These are phyloP conservation scores for Letharia columbiana DNA, from an alignment of 495 filamentous ascomycete genomes.

Conservation along the genomic window DNA sequence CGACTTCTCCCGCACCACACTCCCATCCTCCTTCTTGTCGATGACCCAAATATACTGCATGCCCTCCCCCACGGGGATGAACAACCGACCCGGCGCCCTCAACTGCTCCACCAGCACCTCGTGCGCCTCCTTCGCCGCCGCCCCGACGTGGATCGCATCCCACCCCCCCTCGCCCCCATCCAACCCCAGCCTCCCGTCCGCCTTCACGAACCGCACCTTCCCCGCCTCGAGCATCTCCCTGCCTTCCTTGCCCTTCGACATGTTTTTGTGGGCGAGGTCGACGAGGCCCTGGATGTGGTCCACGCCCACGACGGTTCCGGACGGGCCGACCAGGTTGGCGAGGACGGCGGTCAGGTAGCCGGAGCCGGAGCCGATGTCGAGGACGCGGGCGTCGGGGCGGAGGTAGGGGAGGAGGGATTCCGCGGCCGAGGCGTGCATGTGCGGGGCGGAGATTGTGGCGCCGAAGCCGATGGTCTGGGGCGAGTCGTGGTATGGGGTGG, in stretches of 20 bases:
- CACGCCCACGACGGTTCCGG: slow-evolving; percentile 64
- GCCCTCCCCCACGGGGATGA: slow-evolving; percentile 70
- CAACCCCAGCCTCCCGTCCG: slow-evolving; percentile 73
- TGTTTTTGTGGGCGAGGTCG: slow-evolving; percentile 64
- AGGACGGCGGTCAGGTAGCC: slow-evolving; percentile 90
- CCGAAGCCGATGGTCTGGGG: slow-evolving; percentile 80
- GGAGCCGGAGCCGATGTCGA: slow-evolving; percentile 85
- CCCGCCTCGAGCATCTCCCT: slow-evolving; percentile 48
- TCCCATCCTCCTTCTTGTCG: slow-evolving; percentile 75
- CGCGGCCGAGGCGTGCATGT: slow-evolving; percentile 85
- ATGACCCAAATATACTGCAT: slow-evolving; percentile 81
- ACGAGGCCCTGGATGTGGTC: slow-evolving; percentile 79
- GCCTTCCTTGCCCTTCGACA: slow-evolving; percentile 63
- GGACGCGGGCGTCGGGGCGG: slow-evolving; percentile 46
- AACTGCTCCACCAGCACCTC: slow-evolving; percentile 67
- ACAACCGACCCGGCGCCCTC: slow-evolving; percentile 65
- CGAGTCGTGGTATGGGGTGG: slow-evolving; percentile 73
- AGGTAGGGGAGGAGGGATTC: slow-evolving; percentile 60
- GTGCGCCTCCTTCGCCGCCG: slow-evolving; percentile 71
- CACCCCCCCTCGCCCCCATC: slow-evolving; percentile 42
- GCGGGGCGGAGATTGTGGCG: slow-evolving; percentile 91
- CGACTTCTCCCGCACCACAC: slow-evolving; percentile 61
- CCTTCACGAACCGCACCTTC: slow-evolving; percentile 63
- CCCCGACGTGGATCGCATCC: slow-evolving; percentile 95
- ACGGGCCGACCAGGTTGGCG: slow-evolving; percentile 57